Conservation (phyloP, 495 filamentous ascomycete genomes). For the Penicillium chermesinum region DNA sequence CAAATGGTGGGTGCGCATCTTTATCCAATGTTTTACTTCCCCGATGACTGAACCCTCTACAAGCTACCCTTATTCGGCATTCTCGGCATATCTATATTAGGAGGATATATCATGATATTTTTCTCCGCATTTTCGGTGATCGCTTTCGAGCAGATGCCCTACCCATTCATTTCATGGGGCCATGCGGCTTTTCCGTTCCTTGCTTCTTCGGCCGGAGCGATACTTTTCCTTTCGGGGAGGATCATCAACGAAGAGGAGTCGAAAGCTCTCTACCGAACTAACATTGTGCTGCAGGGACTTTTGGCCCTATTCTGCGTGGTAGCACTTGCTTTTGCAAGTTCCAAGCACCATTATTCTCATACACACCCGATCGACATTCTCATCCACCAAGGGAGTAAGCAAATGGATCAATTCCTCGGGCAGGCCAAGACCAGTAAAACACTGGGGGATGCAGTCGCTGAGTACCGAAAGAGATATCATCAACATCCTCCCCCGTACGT, state of each 20-base stretch:
- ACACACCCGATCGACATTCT: conserved; percentile 47
- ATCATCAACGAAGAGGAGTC: conserved; percentile 28
- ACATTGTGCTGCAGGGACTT: conserved; percentile 24
- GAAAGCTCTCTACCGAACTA: conserved; percentile 25
- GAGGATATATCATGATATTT: conserved; percentile 29
- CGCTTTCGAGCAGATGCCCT: conserved; percentile 28
- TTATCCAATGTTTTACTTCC: background rate
- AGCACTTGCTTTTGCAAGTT: conserved; percentile 24
- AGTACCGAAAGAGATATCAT: conserved; percentile 43
- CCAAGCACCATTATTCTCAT: conserved; percentile 25
- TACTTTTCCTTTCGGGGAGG: conserved; percentile 28
- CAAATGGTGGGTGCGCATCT: conserved; percentile 32
- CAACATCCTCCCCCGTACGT: conserved; percentile 46
- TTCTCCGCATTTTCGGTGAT: conserved; percentile 25
- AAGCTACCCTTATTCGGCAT: conserved; percentile 35
- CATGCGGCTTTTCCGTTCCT: conserved; percentile 13
- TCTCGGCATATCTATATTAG: conserved; percentile 30
- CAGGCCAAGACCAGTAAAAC: conserved; percentile 33
- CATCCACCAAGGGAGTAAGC: conserved; percentile 34
- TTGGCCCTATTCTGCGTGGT: conserved; percentile 25
- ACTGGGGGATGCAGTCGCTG: conserved; percentile 33
- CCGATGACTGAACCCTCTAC: conserved; percentile 12
- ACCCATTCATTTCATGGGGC: conserved; percentile 26
- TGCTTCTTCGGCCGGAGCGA: conserved; percentile 16
- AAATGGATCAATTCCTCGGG: conserved; percentile 32